These are phyloP conservation scores for Huntiella moniliformis DNA, from an alignment of 2,329 filamentous ascomycete species.

Conservation along the genomic window DNA sequence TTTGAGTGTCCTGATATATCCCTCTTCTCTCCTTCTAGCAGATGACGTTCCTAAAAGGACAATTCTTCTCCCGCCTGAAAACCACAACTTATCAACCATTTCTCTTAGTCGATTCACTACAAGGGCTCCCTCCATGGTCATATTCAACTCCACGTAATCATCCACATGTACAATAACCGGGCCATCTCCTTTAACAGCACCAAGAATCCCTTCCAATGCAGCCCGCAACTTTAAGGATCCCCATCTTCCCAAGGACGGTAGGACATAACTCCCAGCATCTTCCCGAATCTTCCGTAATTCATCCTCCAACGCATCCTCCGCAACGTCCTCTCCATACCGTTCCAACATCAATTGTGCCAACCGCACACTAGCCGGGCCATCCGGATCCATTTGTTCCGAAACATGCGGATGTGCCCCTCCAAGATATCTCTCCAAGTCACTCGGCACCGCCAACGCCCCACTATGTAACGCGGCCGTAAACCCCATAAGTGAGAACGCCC, in stretches of 20 bases:
- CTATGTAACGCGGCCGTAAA: conserved; percentile 37
- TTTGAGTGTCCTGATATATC: conserved; percentile 23
- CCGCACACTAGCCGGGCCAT: conserved; percentile 14
- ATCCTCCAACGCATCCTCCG: conserved; percentile 21
- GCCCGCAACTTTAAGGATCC: conserved; percentile 42
- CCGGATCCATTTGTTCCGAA: conserved; percentile 16
- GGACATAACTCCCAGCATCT: conserved; percentile 16
- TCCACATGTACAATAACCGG: conserved; percentile 55
- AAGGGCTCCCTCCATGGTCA: conserved; percentile 46
- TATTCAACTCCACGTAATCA: conserved; percentile 62
- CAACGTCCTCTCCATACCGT: conserved; percentile 4
- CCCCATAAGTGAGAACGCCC: conserved; percentile 33
- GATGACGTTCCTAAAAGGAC: conserved; percentile 65
- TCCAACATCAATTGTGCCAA: conserved; percentile 10
- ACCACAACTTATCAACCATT: conserved; percentile 53
- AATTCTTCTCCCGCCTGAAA: conserved; percentile 45
- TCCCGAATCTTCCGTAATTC: conserved; percentile 26
- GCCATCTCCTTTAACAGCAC: conserved; percentile 21
- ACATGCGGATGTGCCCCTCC: conserved; percentile 13
- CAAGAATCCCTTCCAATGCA: conserved; percentile 37
- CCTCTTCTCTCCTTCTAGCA: conserved; percentile 28
- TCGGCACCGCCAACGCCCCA: conserved; percentile 25
- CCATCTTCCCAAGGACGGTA: conserved; percentile 31
- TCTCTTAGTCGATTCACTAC: conserved; percentile 53
- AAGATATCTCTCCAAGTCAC: conserved; percentile 16